A percentile compares a stretch with the other conserved stretches of the same genome.
phyloP scores from a whole-genome alignment of 2,329 filamentous ascomycete species.

The Akanthomyces muscarius region DNA sequence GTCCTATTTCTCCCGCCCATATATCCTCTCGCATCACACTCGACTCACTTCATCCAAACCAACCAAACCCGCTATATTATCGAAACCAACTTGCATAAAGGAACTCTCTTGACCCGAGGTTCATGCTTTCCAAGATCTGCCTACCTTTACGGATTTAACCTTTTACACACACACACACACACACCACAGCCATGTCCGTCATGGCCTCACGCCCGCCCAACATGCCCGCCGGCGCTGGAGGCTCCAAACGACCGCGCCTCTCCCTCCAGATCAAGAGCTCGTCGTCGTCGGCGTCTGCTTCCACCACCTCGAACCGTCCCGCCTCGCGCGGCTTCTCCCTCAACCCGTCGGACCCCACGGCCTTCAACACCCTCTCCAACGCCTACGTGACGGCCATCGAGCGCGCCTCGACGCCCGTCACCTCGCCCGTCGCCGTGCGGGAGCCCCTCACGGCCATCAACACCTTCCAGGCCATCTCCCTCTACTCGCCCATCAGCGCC shows the following conservation, averaged over 20 bases:
- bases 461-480: constrained; percentile 32
- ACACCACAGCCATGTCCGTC: constrained; percentile 16
- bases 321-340: constrained; percentile 30
- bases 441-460: constrained; percentile 49
- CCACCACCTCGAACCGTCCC: constrained; percentile 30
- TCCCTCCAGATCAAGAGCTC: constrained; percentile 52
- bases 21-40: too few relatives aligned
- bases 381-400: constrained; percentile 61
- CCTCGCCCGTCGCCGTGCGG: constrained; percentile 41
- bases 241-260: constrained; percentile 50
- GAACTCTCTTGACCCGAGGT: not conserved
- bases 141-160: not conserved
- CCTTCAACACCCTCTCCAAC: constrained; percentile 64
- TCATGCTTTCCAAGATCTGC: not conserved
- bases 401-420: constrained; percentile 31
- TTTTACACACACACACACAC: not conserved
- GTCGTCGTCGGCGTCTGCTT: constrained; percentile 31
- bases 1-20: not conserved
- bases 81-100: not conserved
- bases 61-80: not conserved
- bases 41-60: too few relatives aligned
- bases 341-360: constrained; percentile 56
- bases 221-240: constrained; percentile 24
- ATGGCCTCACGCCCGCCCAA: constrained; percentile 33
- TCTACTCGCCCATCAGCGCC: constrained; percentile 28